Evolutionary conservation across 441 rosid genomes (phyloP), one percentile per base, ranked within the genome.

Genomic region (Biscutella auriculata): DNA sequence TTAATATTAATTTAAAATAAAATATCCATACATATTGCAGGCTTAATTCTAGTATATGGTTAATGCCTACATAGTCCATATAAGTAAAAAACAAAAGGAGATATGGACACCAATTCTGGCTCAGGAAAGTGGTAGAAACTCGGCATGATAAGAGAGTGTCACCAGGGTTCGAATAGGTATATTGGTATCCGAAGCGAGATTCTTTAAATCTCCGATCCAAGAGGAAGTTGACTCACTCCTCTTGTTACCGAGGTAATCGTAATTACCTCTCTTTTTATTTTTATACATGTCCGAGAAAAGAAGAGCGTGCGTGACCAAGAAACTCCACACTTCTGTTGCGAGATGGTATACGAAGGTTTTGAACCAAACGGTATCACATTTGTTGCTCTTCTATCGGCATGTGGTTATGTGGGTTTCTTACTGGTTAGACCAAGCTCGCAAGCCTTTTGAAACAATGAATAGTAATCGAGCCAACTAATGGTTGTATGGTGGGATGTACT

Each of bases 401-500:
- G 79, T 35, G 67, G 73, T 48, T 73, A 68, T 70, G 67, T 76
- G 8, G 72, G 77, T 6, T 65, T 79, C n/a, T n/a, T n/a, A n/a
- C n/a, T n/a, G n/a, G 73, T 65, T 79, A 54, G 54, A 75, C 27
- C 75, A 73, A 53, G 80, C 78, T 42, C 62, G 52, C 21, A 23
- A 44, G 23, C 61, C 73, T 48, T 73, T 75, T 36, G 76, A 71
- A 41, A 64, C 50, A 21, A 79, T 75, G 80, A 52, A 54, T 67
- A 51, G 44, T 39, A 68, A 28, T 77, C 55, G 68, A 73, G 67
- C 80, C 80, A 53, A 63, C 54, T 49, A 29, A 68, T 50, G 77
- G 82, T 45, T 80, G 79, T 54, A 65, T 77, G 82, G 78, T 79
- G 53, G 82, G n/a, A 79, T 73, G 62, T 77, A 61, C 76, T 79